Evolutionary conservation across 2,329 filamentous ascomycete species (phyloP), one percentile per base, ranked within the genome.

Genomic region (Torrubiella hemipterigena): DNA sequence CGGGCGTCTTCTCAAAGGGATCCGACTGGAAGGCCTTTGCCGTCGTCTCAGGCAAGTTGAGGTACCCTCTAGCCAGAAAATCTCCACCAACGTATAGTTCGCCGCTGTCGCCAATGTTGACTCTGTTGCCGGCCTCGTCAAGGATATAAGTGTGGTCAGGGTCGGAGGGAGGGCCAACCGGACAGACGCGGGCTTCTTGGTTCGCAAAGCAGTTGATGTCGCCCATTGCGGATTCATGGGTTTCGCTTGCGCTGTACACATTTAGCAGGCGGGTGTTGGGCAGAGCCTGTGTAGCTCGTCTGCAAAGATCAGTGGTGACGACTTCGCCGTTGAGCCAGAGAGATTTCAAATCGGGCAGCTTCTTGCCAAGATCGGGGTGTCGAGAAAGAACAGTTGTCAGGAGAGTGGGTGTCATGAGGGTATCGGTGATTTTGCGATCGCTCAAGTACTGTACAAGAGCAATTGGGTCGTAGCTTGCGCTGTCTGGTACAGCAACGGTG

Each of bases 241-340:
- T 87, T 51, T 89, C 82, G 45, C 81, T 85, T 12, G 81, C 81
- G 46, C 80, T 85, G 57, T 89, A 89, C 44, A 80, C 81, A 43
- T 87, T 89, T 38, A 87, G 69, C 10, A 89, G 56, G 12, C 78
- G 73, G 3, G 73, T 67, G 0, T 76, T 69, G 1, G 82, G 81
- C 4, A 87, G 64, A 3, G 77, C 75, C 33, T 71, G 69, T 32
- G 80, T 61, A 3, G 74, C 77, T 24, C 80, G 70, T 17, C 74
- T 72, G 19, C 77, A 80, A 12, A 87, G 68, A 46, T 87, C 81
- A 1, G 80, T 80, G 0, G 80, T 83, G 31, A 87, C 81, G 2
- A 89, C 82, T 54, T 89, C 82, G 30, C 82, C 82, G 42, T 89
- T 87, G 18, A 89, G 62, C 81, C 81, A 87, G 18, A 87, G 55